Evolutionary conservation across 2,329 filamentous ascomycete species (phyloP), one percentile per base, ranked within the genome.

Genomic region (Diaporthe citri): DNA sequence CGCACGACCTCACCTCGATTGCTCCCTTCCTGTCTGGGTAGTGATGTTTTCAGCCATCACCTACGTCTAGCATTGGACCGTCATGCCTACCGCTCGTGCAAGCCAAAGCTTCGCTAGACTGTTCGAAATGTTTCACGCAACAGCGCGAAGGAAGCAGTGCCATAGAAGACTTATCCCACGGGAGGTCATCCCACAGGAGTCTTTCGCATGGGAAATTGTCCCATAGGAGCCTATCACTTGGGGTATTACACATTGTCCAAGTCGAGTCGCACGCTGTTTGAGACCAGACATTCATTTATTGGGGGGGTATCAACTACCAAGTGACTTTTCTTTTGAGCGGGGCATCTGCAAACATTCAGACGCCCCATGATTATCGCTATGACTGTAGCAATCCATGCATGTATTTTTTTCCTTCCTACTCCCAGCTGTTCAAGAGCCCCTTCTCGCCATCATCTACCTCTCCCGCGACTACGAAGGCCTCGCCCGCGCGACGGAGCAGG

Each of bases 221-320:
- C n/a, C n/a, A 22, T 22, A 10, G 28, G 28, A 56, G 28, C 5
- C 20, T 48, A 66, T 48, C 41, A 48, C 60, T 15, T 8, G 8
- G 10, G 12, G 6, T 22, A 3, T 28, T 15, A 12, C 28, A 62
- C 59, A 20, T 28, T 22, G 36, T 36, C 22, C 22, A 48, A 22
- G 28, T 36, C 10, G 6, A 66, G 12, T 34, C 9, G 62, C 20
- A 51, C 17, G 43, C 20, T 9, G 9, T n/a, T 57, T 57, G 31
- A 36, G 55, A 57, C 46, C 52, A 41, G 46, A 13, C n/a, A 69
- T 41, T 69, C 34, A 22, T 13, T 66, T 17, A 3, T 17, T n/a
- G n/a, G n/a, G 12, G 17, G n/a, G n/a, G 34, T 55, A 41, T 55
- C 64, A 13, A 66, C 39, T 64, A 48, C 60, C 43, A 36, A 66